phyloP scores from a whole-genome alignment of 192 early-diverging fungal genomes.

The Borealophlyctis nickersoniae region DNA sequence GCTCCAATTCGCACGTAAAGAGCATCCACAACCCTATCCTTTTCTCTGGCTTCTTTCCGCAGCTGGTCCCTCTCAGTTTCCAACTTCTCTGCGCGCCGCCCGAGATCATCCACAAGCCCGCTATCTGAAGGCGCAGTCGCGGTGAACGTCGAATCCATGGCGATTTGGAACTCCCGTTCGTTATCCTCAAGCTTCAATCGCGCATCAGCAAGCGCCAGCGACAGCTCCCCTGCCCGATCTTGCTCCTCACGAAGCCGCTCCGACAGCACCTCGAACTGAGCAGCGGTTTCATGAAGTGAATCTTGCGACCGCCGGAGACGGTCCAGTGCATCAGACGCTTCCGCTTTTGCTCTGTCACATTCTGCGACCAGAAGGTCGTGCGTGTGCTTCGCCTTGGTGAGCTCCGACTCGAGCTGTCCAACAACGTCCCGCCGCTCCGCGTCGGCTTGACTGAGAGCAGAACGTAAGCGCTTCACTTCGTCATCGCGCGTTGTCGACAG shows the following conservation, averaged over 20 bases:
- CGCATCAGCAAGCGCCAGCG: slow-evolving; percentile 5
- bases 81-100: background rate
- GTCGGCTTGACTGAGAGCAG: background rate
- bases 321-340: background rate
- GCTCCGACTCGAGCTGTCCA: background rate
- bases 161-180: too few relatives aligned
- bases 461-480: background rate
- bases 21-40: background rate
- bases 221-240: background rate
- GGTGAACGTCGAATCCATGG: background rate
- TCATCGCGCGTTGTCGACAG: background rate
- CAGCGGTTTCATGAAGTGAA: background rate
- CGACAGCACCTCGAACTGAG: background rate
- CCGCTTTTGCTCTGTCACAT: background rate
- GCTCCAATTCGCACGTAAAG: background rate
- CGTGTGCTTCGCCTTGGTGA: background rate
- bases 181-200: slow-evolving; percentile 4
- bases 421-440: background rate
- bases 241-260: slow-evolving; percentile 4
- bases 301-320: background rate
- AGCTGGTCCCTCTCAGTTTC: background rate
- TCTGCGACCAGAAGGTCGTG: background rate
- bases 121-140: background rate
- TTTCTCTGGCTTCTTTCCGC: background rate
- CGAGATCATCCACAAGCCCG: background rate